phyloP scores from a whole-genome alignment of 768 basidiomycete genomes.

The Imleria badia region DNA sequence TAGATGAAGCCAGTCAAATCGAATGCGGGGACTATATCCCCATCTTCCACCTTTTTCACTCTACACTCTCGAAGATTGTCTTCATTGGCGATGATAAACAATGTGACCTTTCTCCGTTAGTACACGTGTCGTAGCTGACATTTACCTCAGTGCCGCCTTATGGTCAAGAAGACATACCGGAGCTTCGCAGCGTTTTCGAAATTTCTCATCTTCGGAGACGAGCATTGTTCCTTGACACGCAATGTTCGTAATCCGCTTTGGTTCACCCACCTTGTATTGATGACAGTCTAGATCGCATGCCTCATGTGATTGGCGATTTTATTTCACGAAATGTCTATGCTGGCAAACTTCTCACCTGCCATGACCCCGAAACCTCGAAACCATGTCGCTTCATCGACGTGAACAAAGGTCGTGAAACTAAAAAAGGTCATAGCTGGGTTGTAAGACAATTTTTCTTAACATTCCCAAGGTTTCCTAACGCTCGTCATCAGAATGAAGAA shows the following conservation, averaged over 20 bases:
- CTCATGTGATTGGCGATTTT: conserved; percentile 66
- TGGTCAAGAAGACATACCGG: conserved; percentile 66
- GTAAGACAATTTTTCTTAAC: conserved; percentile 17
- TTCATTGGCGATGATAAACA: conserved; percentile 43
- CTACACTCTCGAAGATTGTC: conserved; percentile 34
- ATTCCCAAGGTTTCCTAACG: conserved; percentile 2
- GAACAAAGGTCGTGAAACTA: conserved; percentile 30
- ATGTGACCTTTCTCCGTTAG: conserved; percentile 19
- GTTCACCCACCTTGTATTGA: not conserved
- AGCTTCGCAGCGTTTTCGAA: conserved; percentile 78
- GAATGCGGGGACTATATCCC: conserved; percentile 42
- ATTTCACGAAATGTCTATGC: conserved; percentile 69
- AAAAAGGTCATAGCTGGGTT: conserved; percentile 34
- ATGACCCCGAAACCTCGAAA: conserved; percentile 39
- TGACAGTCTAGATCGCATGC: conserved; percentile 68
- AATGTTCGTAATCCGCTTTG: conserved; percentile 50
- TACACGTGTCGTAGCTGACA: not conserved
- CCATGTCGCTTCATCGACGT: conserved; percentile 42
- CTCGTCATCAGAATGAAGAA: conserved; percentile 49
- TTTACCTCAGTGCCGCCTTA: conserved; percentile 63
- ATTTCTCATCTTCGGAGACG: conserved; percentile 51
- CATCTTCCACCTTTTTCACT: conserved; percentile 27
- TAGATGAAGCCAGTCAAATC: conserved; percentile 52
- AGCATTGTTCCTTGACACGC: conserved; percentile 61
- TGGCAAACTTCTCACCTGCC: conserved; percentile 53